Evolutionary conservation across 495 filamentous ascomycete genomes (phyloP), one percentile per base, ranked within the genome.

Genomic region (Amphirosellinia nigrospora): DNA sequence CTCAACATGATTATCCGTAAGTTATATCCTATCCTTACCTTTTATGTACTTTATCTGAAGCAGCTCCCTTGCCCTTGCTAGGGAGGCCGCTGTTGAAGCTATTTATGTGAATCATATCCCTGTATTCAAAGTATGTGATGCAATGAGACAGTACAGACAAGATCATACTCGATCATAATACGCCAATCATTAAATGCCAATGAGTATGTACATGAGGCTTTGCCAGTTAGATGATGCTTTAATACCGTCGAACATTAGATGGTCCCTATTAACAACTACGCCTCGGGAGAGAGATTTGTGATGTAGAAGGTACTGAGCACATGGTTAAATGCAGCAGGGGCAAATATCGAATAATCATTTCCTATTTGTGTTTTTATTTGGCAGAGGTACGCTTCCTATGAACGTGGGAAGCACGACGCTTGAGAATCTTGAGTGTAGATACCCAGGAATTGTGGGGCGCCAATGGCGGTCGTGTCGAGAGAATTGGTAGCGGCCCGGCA

Each of bases 401-500:
- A n/a, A n/a, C 41, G 6, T 45, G 16, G 41, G 3, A 45, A 19
- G 41, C 1, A 45, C 16, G 41, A 16, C 4, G 3, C 41, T 16
- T n/a, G 43, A 46, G n/a, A n/a, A 16, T n/a, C 41, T n/a, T 3
- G 13, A 28, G 48, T 28, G 7, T 7, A 36, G 34, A 7, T 36
- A 36, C 34, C 19, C 23, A 13, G 0, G n/a, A 48, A 48, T 46
- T 46, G 10, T 48, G 45, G 50, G 50, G 26, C 11, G 16, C 23
- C 3, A 28, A 26, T 13, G 21, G 26, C 60, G 15, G 60, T 1
- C 32, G 11, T 19, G 19, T 19, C 45, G n/a, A 13, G 3, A 4
- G 0, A 15, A 41, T 4, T 60, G 68, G 60, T 39, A 70, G 58
- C 68, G 64, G 68, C 68, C 68, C 68, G 59, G 68, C 68, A 58